Evolutionary conservation across 2,329 filamentous ascomycete genomes (phyloP).

Genomic region (Raffaelea arxii): DNA sequence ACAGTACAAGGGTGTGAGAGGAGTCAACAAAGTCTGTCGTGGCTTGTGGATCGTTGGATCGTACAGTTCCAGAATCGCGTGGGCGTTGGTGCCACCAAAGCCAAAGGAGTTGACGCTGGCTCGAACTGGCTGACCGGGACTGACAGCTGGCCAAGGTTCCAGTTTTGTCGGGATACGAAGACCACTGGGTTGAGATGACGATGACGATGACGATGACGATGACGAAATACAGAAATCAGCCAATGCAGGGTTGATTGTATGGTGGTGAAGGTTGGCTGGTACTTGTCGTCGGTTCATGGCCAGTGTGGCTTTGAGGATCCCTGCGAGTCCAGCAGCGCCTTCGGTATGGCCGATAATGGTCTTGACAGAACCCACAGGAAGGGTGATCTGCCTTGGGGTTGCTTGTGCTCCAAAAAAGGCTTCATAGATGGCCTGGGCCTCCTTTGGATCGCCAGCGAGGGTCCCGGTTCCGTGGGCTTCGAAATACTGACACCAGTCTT

Average conservation of each 20-base stretch:
- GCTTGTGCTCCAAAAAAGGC: slow-evolving; percentile 24
- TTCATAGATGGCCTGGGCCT: slow-evolving; percentile 31
- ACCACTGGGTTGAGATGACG: slow-evolving; percentile 15
- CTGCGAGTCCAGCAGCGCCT: slow-evolving; percentile 37
- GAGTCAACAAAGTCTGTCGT: too few relatives aligned
- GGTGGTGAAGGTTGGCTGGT: slow-evolving; percentile 33
- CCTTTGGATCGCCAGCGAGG: slow-evolving; percentile 20
- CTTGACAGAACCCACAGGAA: slow-evolving; percentile 32
- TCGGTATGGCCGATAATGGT: slow-evolving; percentile 40
- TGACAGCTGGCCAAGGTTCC: slow-evolving; percentile 9
- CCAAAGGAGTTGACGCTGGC: slow-evolving; percentile 36
- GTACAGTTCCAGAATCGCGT: slow-evolving; percentile 29
- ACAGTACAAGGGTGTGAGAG: too few relatives aligned
- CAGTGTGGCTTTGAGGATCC: slow-evolving; percentile 33
- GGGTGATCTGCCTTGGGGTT: not conserved
- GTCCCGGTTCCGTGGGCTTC: slow-evolving; percentile 34
- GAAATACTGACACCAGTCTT: slow-evolving; percentile 36
- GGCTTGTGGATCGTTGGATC: not conserved
- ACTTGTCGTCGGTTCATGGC: slow-evolving; percentile 28
- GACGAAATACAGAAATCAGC: slow-evolving; percentile 21
- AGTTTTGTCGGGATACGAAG: not conserved
- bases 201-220: slow-evolving; percentile 22
- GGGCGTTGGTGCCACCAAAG: slow-evolving; percentile 34
- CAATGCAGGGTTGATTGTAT: slow-evolving; percentile 29
- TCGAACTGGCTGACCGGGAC: slow-evolving; percentile 26